Evolutionary conservation across 331 rosid genomes (phyloP).

Genomic region (Telfairia occidentalis): DNA sequence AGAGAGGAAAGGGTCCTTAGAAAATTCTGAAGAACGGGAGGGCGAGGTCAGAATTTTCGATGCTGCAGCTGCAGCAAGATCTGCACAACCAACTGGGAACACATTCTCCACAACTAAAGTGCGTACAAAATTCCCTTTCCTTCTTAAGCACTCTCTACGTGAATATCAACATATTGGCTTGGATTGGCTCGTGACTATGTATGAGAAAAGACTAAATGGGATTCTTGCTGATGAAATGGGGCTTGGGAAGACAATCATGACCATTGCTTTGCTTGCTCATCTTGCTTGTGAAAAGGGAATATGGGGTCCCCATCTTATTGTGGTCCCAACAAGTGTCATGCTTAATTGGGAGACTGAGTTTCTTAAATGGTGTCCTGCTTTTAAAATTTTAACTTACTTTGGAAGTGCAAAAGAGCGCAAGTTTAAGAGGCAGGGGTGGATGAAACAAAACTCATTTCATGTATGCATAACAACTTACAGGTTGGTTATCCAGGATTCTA

Average conservation of each 20-base stretch:
- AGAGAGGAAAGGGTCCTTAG: slow-evolving; percentile 32
- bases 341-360: slow-evolving; percentile 99
- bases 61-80: slow-evolving; percentile 98
- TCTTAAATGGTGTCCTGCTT: slow-evolving; percentile 99
- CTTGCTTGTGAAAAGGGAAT: slow-evolving; percentile 96
- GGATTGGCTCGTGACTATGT: slow-evolving; percentile 99
- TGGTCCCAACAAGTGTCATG: slow-evolving; percentile 99
- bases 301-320: slow-evolving; percentile 99
- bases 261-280: slow-evolving; percentile 92
- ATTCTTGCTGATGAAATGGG: slow-evolving; percentile 99
- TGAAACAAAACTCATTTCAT: slow-evolving; percentile 98
- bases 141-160: slow-evolving; percentile 81
- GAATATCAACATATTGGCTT: slow-evolving; percentile 97
- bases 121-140: slow-evolving; percentile 89
- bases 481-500: slow-evolving; percentile 91
- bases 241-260: slow-evolving; percentile 97
- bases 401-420: slow-evolving; percentile 96
- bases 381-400: slow-evolving; percentile 84
- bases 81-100: slow-evolving; percentile 94
- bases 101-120: slow-evolving; percentile 91
- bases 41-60: slow-evolving; percentile 68
- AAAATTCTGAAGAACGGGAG: slow-evolving; percentile 40
- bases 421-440: slow-evolving; percentile 91
- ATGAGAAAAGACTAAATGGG: slow-evolving; percentile 88
- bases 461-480: slow-evolving; percentile 93